These are phyloP conservation scores for Canavalia gladiata DNA, from an alignment of 306 rosid genomes.

Conservation along the genomic window DNA sequence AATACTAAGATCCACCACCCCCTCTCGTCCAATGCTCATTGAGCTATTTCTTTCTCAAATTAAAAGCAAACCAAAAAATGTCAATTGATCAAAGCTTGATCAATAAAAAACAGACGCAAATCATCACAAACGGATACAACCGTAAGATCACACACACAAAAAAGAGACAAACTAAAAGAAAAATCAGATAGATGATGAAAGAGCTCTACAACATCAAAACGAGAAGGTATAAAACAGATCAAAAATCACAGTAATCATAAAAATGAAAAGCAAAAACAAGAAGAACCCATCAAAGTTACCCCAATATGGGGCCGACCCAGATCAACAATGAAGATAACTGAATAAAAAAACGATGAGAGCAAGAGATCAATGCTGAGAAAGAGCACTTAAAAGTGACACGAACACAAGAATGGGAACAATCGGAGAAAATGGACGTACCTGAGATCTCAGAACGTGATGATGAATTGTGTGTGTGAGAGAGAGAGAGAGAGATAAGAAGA, in stretches of 20 bases:
- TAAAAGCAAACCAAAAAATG: constrained; percentile 35
- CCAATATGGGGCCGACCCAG: constrained; percentile 40
- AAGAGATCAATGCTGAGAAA: constrained; percentile 55
- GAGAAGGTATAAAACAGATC: constrained; percentile 48
- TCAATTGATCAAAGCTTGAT: constrained; percentile 41
- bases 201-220: constrained; percentile 19
- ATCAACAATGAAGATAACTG: constrained; percentile 38
- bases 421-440: constrained; percentile 59
- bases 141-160: constrained; percentile 38
- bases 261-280: constrained; percentile 34
- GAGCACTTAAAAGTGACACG: not conserved
- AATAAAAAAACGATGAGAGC: constrained; percentile 33
- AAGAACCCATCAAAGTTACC: constrained; percentile 53
- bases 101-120: constrained; percentile 34
- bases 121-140: constrained; percentile 41
- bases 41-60: constrained; percentile 32
- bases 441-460: constrained; percentile 64
- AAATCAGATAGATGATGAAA: constrained; percentile 43
- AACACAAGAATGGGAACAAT: not conserved
- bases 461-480: constrained; percentile 40
- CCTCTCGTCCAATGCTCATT: constrained; percentile 15
- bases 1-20: constrained; percentile 53
- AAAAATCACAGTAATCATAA: constrained; percentile 48
- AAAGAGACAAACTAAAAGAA: not conserved
- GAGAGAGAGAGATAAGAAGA: constrained; percentile 46